Base-by-base conservation (phyloP, 345 rosid genomes). In the Rhodamnia argentea region DNA sequence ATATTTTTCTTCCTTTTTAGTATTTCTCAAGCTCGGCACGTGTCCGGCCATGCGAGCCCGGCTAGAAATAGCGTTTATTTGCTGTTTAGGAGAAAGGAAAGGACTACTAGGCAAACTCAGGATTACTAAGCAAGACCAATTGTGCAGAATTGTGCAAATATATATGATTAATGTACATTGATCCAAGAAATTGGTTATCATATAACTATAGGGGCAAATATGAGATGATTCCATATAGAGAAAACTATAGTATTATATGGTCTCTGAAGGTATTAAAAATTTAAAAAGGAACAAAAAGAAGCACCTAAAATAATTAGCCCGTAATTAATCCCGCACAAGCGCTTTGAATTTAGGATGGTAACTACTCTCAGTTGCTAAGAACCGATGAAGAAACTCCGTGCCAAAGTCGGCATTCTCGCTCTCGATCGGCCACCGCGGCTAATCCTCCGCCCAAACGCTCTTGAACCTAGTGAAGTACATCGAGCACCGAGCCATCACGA, bases 331-430 rank as follows among this genome's bases (percentile, higher is more conserved):
- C 88, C 88, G 87, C 74, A 87, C 11, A 3, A 75, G 75, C 83
- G 84, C 88, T 86, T 86, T 88, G 57, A 88, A 87, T 85, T 85
- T 75, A 50, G 51, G 58, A 12, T 87, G 76, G 75, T 37, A 83
- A 81, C 52, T 42, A 55, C 47, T 78, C 44, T 89, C 47, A 44
- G 47, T 76, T 12, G 51, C 89, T 85, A 90, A 56, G 12, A 88
- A 50, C 84, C 88, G 91, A 82, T 91, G 90, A 11, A 85, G 78
- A 60, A 83, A 90, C 83, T 88, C 88, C 13, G 54, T 86, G 52
- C 83, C 83, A 26, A 86, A 88, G 29, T 87, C 84, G 47, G 24
- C 57, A 22, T 52, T 57, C 16, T 32, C 87, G 22, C 52, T 27
- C 56, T 47, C 86, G 74, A 23, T 40, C 52, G 42, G 86, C 84